These are phyloP conservation scores for Fusarium duplospermum DNA, from an alignment of 2,329 filamentous ascomycete genomes.

Conservation along the genomic window DNA sequence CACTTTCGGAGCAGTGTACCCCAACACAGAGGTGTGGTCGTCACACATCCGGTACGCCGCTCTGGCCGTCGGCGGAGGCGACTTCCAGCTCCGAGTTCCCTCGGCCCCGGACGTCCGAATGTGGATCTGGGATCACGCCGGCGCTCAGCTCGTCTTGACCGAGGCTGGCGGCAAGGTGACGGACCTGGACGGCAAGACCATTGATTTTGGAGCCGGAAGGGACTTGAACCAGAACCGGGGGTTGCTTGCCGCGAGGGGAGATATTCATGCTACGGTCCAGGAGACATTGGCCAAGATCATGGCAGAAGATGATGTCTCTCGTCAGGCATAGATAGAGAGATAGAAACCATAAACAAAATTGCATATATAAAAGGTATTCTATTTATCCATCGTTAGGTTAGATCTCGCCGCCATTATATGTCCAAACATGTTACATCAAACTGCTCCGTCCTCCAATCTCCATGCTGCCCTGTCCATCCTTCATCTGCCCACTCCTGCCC, in stretches of 20 bases:
- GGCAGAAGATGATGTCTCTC: conserved; percentile 23
- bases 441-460: conserved; percentile 94
- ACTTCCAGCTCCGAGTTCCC: conserved; percentile 50
- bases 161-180: conserved; percentile 66
- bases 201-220: conserved; percentile 53
- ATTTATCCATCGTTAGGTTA: not conserved
- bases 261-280: conserved; percentile 56
- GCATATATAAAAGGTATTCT: not conserved
- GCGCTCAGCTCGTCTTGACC: conserved; percentile 67
- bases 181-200: conserved; percentile 54
- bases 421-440: conserved; percentile 75
- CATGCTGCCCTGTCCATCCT: conserved; percentile 88
- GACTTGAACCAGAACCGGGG: conserved; percentile 49
- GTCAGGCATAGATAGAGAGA: not conserved
- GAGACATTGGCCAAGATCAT: conserved; percentile 38
- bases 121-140: conserved; percentile 66
- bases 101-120: conserved; percentile 33
- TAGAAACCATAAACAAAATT: not conserved
- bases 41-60: conserved; percentile 55
- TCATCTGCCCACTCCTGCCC: conserved; percentile 94
- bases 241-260: conserved; percentile 57
- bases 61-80: conserved; percentile 51
- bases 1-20: conserved; percentile 48
- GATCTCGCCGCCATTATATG: conserved; percentile 12
- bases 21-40: conserved; percentile 54